Base-by-base conservation (phyloP, 139 green algal genomes). In the Edaphochlamys debaryana region DNA sequence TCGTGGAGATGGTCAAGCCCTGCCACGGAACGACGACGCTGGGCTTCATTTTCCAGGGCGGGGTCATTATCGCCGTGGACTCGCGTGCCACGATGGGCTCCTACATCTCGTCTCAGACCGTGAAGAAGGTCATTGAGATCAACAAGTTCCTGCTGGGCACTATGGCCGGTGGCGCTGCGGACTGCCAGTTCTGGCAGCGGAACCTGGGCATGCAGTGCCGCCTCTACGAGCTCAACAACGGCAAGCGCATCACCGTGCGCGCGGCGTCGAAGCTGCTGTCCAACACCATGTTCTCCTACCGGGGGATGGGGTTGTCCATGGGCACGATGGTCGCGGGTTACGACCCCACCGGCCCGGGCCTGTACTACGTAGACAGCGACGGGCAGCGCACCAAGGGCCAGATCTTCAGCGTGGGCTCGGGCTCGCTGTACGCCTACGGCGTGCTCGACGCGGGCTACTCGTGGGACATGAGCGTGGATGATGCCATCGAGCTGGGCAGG, bases 41-140 rank as follows among this genome's bases (percentile, higher is more conserved):
- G 3, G 97, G 95, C 30, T 99, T 99, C 90, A 96, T 99, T 79
- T 99, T 99, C 85, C 71, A 99, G 79, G 83, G 93, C 36, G 98
- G 98, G 11, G 93, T 99, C 29, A 97, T 99, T 85, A 94, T 99
- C 45, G 98, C 98, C 30, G 98, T 99, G 1, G 98, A 99, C 86
- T 99, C 98, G 0, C 92, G 98, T 23, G 98, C 98, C 38, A 98
- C 93, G 37, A 96, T 97, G 92, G 98, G 98, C n/a, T 95, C 94
- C 34, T 99, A 99, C 87, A 98, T 99, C 62, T 98, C 95, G 6
- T 98, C 96, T 0, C 96, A 99, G 79, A 98, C 96, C 3, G 95
- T 98, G 50, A 98, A 99, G 91, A 99, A 99, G 86, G 96, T 99
- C 4, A 99, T 99, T 56, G 96, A 99, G 89, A 99, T 99, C 91